Conservation (phyloP, 2,329 filamentous ascomycete species). For the Boeremia exigua region DNA sequence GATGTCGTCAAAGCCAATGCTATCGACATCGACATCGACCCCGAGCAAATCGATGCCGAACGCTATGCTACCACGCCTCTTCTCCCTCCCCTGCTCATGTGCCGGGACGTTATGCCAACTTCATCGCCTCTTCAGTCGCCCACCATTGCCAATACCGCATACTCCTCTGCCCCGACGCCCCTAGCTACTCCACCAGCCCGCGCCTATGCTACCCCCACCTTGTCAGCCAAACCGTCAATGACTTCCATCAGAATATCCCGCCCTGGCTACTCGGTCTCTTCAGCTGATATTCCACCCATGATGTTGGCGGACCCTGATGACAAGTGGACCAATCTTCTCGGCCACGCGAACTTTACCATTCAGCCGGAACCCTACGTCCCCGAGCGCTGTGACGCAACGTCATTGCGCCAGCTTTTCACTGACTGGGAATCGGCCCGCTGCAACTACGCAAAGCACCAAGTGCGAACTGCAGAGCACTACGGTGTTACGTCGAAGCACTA, state of each 20-base stretch:
- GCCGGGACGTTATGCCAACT: slow-evolving; percentile 62
- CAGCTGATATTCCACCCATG: slow-evolving; percentile 67
- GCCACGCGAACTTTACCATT: slow-evolving; percentile 94
- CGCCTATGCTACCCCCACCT: slow-evolving; percentile 68
- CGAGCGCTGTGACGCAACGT: slow-evolving; percentile 63
- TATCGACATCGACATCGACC: slow-evolving; percentile 55
- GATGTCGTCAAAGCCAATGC: slow-evolving; percentile 53
- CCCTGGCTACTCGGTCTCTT: slow-evolving; percentile 55
- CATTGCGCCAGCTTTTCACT: slow-evolving; percentile 69
- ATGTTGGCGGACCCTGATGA: slow-evolving; percentile 74
- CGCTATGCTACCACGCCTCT: slow-evolving; percentile 80
- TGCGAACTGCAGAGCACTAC: slow-evolving; percentile 88
- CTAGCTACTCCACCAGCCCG: slow-evolving; percentile 57
- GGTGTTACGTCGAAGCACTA: slow-evolving; percentile 89
- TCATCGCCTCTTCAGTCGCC: slow-evolving; percentile 89
- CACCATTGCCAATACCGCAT: slow-evolving; percentile 67
- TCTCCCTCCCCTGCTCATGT: slow-evolving; percentile 78
- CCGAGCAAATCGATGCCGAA: slow-evolving; percentile 59
- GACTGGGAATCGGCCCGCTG: slow-evolving; percentile 84
- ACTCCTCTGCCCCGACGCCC: slow-evolving; percentile 54
- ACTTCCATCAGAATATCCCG: slow-evolving; percentile 69
- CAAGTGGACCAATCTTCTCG: slow-evolving; percentile 83
- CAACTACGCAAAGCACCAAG: slow-evolving; percentile 89
- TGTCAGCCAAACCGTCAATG: slow-evolving; percentile 78
- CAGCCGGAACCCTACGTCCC: slow-evolving; percentile 80